A percentile compares a stretch with the other conserved stretches of the same genome.
Conservation (phyloP, 1,284 basidiomycete genomes). For the Cutaneotrichosporon arboriforme region DNA sequence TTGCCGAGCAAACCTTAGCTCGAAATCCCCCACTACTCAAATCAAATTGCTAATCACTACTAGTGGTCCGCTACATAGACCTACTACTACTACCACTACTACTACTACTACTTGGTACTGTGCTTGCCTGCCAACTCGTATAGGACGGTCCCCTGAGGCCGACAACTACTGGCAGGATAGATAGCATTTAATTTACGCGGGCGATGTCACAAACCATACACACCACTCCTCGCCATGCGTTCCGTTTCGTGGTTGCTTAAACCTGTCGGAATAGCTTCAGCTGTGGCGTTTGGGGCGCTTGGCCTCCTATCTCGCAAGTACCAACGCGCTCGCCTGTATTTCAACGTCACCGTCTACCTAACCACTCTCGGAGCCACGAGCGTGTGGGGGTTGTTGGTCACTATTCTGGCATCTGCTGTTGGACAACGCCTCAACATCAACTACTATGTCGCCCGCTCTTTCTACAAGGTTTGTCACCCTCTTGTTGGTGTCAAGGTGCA, state of each 20-base stretch:
- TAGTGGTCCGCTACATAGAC: too few relatives aligned
- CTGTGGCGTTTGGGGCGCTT: constrained; percentile 40
- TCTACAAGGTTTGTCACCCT: constrained; percentile 67
- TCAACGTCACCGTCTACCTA: constrained; percentile 67
- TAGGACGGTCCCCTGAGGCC: too few relatives aligned
- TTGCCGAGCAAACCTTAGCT: too few relatives aligned
- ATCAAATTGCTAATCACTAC: too few relatives aligned
- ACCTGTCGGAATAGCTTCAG: constrained; percentile 40
- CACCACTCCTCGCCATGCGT: constrained; percentile 12
- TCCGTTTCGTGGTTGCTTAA: constrained; percentile 34
- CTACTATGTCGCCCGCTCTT: constrained; percentile 74
- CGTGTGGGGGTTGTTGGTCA: constrained; percentile 67
- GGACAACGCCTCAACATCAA: constrained; percentile 80
- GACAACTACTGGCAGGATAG: too few relatives aligned
- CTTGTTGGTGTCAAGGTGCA: constrained; percentile 66
- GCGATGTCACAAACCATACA: too few relatives aligned
- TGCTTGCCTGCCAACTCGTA: too few relatives aligned
- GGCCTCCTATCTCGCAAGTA: constrained; percentile 36
- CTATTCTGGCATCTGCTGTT: constrained; percentile 62
- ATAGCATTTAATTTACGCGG: too few relatives aligned
- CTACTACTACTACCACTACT: too few relatives aligned
- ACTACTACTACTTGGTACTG: too few relatives aligned
- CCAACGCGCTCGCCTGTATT: constrained; percentile 53
- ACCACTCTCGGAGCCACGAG: constrained; percentile 68
- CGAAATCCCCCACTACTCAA: too few relatives aligned